Conservation (phyloP, 108 stramenopile genomes). For the Poteriospumella lacustris region DNA sequence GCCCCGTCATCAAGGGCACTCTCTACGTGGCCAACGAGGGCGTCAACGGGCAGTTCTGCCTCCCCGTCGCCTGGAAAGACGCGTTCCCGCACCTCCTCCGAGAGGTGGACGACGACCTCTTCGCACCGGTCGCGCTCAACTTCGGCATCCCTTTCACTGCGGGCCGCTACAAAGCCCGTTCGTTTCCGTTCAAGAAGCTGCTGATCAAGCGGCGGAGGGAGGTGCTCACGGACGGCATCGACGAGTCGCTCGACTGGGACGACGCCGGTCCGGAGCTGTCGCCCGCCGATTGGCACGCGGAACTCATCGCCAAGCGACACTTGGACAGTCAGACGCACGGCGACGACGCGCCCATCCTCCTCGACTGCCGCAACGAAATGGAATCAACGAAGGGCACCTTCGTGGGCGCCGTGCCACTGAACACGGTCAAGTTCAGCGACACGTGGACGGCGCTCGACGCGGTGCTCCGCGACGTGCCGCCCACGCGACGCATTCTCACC, state of each 20-base stretch:
- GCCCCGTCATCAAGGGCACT: slow-evolving; percentile 73
- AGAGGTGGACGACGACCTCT: too few relatives aligned
- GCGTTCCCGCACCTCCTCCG: slow-evolving; percentile 29
- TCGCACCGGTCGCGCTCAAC: too few relatives aligned
- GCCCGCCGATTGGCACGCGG: slow-evolving; percentile 84
- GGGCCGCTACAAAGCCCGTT: not conserved
- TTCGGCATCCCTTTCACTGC: not conserved
- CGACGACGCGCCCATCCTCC: too few relatives aligned
- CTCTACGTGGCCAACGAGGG: slow-evolving; percentile 88
- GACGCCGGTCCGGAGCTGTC: slow-evolving; percentile 80
- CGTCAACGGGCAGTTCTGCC: slow-evolving; percentile 90
- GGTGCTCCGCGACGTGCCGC: slow-evolving; percentile 62
- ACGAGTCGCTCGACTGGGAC: slow-evolving; percentile 69
- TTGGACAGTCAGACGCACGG: not conserved
- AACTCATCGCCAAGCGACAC: not conserved
- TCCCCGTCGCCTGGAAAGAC: slow-evolving; percentile 48
- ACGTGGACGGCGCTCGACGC: slow-evolving; percentile 74
- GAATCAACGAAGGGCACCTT: slow-evolving; percentile 85
- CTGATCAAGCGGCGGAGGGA: slow-evolving; percentile 76
- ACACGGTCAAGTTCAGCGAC: slow-evolving; percentile 81
- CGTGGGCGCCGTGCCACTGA: slow-evolving; percentile 76
- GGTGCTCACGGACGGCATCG: slow-evolving; percentile 82
- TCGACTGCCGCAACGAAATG: slow-evolving; percentile 72
- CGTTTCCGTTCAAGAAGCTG: slow-evolving; percentile 69
- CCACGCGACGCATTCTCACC: not conserved